Conservation (phyloP, 169 alveolate species). For the Plasmodium inui region DNA sequence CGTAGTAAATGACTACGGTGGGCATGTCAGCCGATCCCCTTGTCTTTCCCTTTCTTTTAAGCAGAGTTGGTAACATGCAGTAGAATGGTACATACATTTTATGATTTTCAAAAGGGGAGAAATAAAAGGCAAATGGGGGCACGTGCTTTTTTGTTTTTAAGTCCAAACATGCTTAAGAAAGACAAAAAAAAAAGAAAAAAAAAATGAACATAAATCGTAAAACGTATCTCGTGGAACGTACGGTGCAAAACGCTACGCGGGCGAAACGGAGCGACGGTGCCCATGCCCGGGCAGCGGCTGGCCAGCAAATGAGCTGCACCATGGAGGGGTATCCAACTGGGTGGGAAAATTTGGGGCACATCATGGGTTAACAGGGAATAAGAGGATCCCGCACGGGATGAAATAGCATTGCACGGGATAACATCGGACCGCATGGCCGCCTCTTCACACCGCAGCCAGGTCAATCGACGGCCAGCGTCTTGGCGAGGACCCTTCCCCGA, state of each 20-base stretch:
- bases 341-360: neutral
- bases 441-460: neutral
- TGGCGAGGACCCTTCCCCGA: slow-evolving; percentile 57
- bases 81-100: neutral
- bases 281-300: neutral
- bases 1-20: neutral
- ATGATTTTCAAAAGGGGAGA: neutral
- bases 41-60: neutral
- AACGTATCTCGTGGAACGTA: neutral
- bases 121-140: neutral
- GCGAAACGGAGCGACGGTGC: neutral
- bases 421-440: neutral
- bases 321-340: neutral
- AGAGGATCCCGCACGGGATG: no score
- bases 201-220: neutral
- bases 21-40: neutral
- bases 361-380: neutral
- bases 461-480: slow-evolving; percentile 29
- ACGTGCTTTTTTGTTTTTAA: neutral
- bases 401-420: neutral
- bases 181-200: neutral
- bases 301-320: neutral
- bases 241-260: neutral
- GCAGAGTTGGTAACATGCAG: neutral
- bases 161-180: neutral